Evolutionary conservation across 352 stramenopile species (phyloP).

Genomic region (Poterioochromonas sp.): DNA sequence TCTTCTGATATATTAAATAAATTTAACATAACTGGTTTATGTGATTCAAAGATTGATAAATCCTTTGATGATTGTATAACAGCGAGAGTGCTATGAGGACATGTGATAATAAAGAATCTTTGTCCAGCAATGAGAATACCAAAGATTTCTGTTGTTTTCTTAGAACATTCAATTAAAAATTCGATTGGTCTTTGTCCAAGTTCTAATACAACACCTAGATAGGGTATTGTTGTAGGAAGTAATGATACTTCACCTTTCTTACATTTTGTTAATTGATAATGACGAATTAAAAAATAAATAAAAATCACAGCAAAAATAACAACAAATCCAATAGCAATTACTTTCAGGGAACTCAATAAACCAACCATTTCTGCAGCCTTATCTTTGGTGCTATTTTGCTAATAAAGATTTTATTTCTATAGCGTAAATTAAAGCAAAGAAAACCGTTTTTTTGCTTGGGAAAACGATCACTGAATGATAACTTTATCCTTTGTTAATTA

Average conservation of each 20-base stretch:
- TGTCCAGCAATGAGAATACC: not conserved
- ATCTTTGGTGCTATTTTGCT: too few species aligned
- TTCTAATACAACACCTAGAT: not conserved
- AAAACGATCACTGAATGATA: too few species aligned
- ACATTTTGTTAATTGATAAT: too few species aligned
- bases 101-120: not conserved
- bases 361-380: too few species aligned
- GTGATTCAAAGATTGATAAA: not conserved
- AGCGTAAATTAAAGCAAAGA: too few species aligned
- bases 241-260: not conserved
- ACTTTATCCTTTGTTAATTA: too few species aligned
- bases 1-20: not conserved
- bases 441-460: too few species aligned
- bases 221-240: not conserved
- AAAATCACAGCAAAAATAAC: too few species aligned
- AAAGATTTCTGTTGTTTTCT: not conserved
- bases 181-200: not conserved
- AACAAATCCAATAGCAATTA: too few species aligned
- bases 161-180: not conserved
- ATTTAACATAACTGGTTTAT: not conserved
- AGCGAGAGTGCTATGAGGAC: not conserved
- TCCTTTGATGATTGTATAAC: not conserved
- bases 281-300: too few species aligned
- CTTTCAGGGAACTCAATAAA: too few species aligned
- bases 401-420: too few species aligned